Conservation (phyloP, 768 basidiomycete genomes). For the Mycena belliarum region DNA sequence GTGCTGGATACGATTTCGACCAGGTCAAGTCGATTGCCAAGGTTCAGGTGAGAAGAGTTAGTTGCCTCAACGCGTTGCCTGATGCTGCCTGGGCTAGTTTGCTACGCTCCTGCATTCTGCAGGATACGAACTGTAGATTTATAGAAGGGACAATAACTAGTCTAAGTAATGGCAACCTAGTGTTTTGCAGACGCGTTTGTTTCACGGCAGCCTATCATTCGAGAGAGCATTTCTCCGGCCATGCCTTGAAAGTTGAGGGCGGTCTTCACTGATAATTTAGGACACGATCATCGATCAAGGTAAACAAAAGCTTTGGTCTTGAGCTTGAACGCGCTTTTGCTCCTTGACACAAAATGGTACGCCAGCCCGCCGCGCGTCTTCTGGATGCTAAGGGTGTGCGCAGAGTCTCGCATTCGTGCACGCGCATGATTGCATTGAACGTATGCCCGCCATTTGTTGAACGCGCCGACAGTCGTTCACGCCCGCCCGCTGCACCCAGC, state of each 20-base stretch:
- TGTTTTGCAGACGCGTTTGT: no score
- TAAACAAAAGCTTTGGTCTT: neutral
- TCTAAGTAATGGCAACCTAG: no score
- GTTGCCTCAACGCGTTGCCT: neutral
- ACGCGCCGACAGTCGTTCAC: conserved; percentile 23
- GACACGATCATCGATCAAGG: no score
- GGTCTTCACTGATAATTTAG: no score
- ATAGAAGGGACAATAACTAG: no score
- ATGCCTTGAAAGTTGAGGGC: no score
- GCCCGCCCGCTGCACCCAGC: conserved; percentile 45
- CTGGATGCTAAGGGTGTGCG: neutral
- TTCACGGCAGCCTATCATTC: no score
- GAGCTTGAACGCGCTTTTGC: neutral
- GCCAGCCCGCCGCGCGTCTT: neutral
- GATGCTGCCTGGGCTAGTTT: conserved; percentile 44
- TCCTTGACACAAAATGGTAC: neutral
- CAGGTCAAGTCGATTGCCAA: conserved; percentile 85
- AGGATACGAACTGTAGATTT: conserved; percentile 46
- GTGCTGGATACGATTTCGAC: conserved; percentile 79
- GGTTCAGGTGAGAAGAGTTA: conserved; percentile 60
- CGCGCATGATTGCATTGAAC: conserved; percentile 75
- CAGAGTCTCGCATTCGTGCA: conserved; percentile 77
- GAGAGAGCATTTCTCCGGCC: no score
- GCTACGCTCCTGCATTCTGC: conserved; percentile 71
- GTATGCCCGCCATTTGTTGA: conserved; percentile 40